Evolutionary conservation across 2,329 filamentous ascomycete species (phyloP).

Genomic region (Xylaria sp.): DNA sequence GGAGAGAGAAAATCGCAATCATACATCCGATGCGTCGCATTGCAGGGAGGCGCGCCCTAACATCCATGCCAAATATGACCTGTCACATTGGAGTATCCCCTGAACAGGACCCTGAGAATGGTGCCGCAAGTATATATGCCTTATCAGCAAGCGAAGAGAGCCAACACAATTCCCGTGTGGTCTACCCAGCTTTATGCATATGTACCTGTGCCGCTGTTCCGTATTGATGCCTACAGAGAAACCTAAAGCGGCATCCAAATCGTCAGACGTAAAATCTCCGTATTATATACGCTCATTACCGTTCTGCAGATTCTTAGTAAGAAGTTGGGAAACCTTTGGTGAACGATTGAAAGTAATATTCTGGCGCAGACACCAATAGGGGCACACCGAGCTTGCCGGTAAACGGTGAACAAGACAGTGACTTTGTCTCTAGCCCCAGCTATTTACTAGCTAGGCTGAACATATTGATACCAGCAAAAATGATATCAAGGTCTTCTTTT

Average conservation of each 20-base stretch:
- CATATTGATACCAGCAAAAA: neutral
- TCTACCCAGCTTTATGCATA: neutral
- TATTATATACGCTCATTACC: conserved; percentile 3
- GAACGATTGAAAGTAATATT: neutral
- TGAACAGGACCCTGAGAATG: neutral
- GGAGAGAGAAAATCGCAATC: neutral
- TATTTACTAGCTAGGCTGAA: neutral
- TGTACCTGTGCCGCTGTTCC: neutral
- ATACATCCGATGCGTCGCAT: conserved; percentile 7
- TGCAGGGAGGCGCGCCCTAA: conserved; percentile 5
- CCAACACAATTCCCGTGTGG: neutral
- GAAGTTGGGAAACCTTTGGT: neutral
- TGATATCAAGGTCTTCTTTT: neutral
- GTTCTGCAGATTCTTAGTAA: neutral
- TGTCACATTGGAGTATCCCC: conserved; percentile 9
- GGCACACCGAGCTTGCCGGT: neutral
- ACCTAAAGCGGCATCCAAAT: conserved; percentile 1
- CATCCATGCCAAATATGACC: conserved; percentile 7
- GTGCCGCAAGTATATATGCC: neutral
- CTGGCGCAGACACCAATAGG: neutral
- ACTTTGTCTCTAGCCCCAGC: neutral
- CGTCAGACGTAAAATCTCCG: neutral
- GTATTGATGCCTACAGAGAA: neutral
- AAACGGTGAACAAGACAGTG: neutral
- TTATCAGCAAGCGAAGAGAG: conserved; percentile 1